Evolutionary conservation across 495 filamentous ascomycete genomes (phyloP).

Genomic region (Aspergillus carlsbadensis): DNA sequence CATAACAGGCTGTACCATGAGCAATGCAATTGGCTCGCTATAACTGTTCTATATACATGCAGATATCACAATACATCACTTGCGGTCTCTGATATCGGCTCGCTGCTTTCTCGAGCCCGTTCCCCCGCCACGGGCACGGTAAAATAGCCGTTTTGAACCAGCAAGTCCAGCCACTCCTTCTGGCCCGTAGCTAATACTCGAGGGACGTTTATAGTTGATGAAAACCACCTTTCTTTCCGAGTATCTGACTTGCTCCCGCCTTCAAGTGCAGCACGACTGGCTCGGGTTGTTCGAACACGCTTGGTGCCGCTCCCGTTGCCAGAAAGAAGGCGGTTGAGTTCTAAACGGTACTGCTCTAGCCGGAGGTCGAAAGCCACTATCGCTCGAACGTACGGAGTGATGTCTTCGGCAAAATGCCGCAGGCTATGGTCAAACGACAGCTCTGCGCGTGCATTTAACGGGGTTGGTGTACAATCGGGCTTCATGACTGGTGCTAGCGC

Average conservation of each 20-base stretch:
- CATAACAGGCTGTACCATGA: no score
- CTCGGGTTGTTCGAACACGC: conserved; percentile 70
- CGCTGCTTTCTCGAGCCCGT: conserved; percentile 5
- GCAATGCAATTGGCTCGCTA: background rate
- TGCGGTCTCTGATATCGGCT: conserved; percentile 12
- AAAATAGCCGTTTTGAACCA: conserved; percentile 38
- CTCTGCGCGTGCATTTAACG: conserved; percentile 32
- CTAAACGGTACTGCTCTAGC: conserved; percentile 64
- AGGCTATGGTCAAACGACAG: conserved; percentile 73
- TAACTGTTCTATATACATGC: background rate
- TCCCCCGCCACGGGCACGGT: conserved; percentile 3
- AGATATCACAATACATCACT: conserved; percentile 14
- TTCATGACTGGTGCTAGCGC: conserved; percentile 39
- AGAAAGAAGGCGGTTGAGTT: conserved; percentile 60
- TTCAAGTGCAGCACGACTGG: conserved; percentile 79
- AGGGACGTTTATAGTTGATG: conserved; percentile 59
- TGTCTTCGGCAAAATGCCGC: conserved; percentile 63
- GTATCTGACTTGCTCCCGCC: conserved; percentile 71
- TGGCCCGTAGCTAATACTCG: conserved; percentile 67
- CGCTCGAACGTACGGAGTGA: conserved; percentile 79
- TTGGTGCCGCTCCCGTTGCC: conserved; percentile 54
- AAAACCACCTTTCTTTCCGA: conserved; percentile 78
- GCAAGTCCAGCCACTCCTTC: conserved; percentile 57
- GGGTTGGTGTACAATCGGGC: conserved; percentile 27
- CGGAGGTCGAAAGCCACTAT: conserved; percentile 75